A percentile compares a stretch with the other conserved stretches of the same genome.
phyloP scores from a whole-genome alignment of 2,329 filamentous ascomycete species.

The Cyclaneusma minus region DNA sequence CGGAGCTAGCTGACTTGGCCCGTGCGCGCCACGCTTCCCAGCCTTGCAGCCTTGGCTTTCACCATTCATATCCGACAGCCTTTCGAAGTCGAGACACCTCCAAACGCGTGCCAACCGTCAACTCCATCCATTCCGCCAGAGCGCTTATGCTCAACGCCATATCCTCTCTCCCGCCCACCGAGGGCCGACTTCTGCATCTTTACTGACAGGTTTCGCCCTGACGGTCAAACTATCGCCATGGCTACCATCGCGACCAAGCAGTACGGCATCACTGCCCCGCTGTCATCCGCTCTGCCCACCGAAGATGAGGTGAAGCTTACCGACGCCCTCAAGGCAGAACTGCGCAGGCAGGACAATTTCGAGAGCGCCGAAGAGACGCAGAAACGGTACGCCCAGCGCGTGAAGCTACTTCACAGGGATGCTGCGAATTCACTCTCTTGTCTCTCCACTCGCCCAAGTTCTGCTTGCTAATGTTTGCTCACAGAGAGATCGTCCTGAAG shows the following conservation, averaged over 20 bases:
- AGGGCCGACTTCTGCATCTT: too few relatives aligned
- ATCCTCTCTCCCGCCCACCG: too few relatives aligned
- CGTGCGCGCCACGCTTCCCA: too few relatives aligned
- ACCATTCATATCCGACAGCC: too few relatives aligned
- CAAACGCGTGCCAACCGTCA: too few relatives aligned
- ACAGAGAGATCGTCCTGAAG: constrained; percentile 54
- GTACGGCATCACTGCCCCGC: constrained; percentile 64
- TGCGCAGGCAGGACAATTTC: constrained; percentile 84
- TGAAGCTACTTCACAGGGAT: constrained; percentile 1
- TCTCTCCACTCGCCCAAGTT: constrained; percentile 2
- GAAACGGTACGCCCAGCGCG: constrained; percentile 45
- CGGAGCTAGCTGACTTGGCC: too few relatives aligned
- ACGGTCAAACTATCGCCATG: too few relatives aligned
- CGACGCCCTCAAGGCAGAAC: constrained; percentile 64
- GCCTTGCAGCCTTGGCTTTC: too few relatives aligned
- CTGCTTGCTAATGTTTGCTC: constrained; percentile 6
- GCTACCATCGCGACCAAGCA: constrained; percentile 12
- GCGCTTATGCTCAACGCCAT: too few relatives aligned
- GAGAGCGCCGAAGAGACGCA: constrained; percentile 71
- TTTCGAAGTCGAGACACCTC: too few relatives aligned
- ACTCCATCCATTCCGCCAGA: too few relatives aligned
- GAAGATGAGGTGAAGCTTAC: constrained; percentile 62
- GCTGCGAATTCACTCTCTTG: constrained; percentile 1
- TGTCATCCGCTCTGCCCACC: constrained; percentile 64
- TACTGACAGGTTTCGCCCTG: too few relatives aligned